Base-by-base conservation (phyloP, 129 eudicot genomes). In the Arctium minus region DNA sequence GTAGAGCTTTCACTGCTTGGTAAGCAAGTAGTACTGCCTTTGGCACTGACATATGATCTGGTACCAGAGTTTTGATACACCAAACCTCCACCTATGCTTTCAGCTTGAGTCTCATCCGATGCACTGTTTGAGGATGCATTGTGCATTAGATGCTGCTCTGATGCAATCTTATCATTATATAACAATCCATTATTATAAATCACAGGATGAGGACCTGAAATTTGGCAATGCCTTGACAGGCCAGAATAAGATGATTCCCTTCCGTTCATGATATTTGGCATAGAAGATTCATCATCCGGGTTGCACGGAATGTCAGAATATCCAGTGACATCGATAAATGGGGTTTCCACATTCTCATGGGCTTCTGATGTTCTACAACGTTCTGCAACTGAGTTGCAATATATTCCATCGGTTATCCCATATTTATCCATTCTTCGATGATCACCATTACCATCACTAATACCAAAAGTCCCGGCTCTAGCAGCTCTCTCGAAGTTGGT, bases 381-480 rank as follows among this genome's bases (percentile, higher is more conserved):
- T 73, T 50, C 70, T 64, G 82, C 85, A 65, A n/a, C 79, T 73
- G 74, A 22, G 42, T 46, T 77, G 31, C 72, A 35, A 81, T 84
- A 81, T 31, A 68, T 38, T 75, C 80, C 83, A 79, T 65, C 74
- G 17, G 73, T 36, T 50, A 78, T 72, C 56, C 74, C 79, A 68
- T 87, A 72, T 15, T 79, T 84, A 48, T 84, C 88, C 82, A 74
- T 77, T 64, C 62, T 38, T 78, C 70, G 75, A 80, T 75, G 70
- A 74, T 78, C 80, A 74, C 64, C 4, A 56, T 70, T 82, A 15
- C 85, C 84, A 74, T 68, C 80, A 80, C 67, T 60, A 81, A 82
- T 83, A 84, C 84, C 80, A 74, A 60, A 87, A 37, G 64, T 5
- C 39, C 53, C 73, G 38, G 18, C 76, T 79, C 60, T 32, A 46